A percentile compares a stretch with the other conserved stretches of the same genome.
Conservation (phyloP, 257 asterid genomes). For the Capsicum chinense region DNA sequence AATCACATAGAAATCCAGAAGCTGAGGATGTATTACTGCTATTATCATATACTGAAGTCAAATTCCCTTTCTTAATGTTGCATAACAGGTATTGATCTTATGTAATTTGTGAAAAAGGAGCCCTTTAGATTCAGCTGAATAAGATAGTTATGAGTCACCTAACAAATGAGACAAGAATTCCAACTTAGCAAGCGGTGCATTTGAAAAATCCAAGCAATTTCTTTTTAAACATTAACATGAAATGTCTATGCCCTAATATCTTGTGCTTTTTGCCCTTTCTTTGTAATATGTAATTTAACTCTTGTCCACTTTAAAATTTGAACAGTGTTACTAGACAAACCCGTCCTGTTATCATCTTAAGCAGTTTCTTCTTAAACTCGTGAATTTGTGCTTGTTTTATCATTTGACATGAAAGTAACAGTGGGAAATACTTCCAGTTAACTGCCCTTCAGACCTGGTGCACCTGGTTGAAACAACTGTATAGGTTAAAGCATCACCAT, state of each 20-base stretch:
- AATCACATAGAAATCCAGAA: background rate
- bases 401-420: constrained; percentile 25
- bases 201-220: background rate
- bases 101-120: background rate
- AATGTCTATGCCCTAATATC: constrained; percentile 12
- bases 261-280: constrained; percentile 5
- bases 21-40: background rate
- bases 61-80: constrained; percentile 16
- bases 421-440: background rate
- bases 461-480: constrained; percentile 68
- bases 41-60: background rate
- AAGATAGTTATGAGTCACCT: constrained; percentile 11
- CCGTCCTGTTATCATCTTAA: background rate
- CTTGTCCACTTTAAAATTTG: background rate
- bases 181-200: background rate
- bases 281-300: constrained; percentile 1
- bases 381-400: constrained; percentile 7
- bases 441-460: constrained; percentile 58
- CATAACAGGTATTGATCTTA: constrained; percentile 13
- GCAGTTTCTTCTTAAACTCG: background rate
- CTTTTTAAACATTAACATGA: background rate
- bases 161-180: background rate
- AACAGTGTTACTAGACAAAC: constrained; percentile 1
- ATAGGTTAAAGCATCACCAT: constrained; percentile 47
- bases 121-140: constrained; percentile 5